These are phyloP conservation scores for Microbotryum scabiosae DNA, from an alignment of 1,284 basidiomycete genomes.

Conservation along the genomic window DNA sequence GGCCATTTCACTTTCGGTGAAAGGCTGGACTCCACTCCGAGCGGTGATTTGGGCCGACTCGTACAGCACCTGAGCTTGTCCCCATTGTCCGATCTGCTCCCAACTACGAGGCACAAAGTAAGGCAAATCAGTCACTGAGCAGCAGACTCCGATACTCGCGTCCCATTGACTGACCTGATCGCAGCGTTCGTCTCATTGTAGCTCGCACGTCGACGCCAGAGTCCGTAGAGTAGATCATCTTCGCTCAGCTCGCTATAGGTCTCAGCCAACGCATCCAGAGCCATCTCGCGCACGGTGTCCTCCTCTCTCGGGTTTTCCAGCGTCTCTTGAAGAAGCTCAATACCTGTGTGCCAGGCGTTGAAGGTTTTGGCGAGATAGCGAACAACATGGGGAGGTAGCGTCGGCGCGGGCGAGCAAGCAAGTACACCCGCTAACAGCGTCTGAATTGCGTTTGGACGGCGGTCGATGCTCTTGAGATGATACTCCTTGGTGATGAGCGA, in stretches of 20 bases:
- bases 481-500: conserved; percentile 88
- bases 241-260: conserved; percentile 92
- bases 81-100: conserved; percentile 98
- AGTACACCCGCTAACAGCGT: conserved; percentile 78
- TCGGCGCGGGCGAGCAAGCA: conserved; percentile 75
- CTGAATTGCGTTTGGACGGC: conserved; percentile 92
- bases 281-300: conserved; percentile 66
- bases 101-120: conserved; percentile 11
- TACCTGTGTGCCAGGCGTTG: conserved; percentile 84
- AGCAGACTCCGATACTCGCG: conserved; percentile 48
- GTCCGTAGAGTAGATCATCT: conserved; percentile 95
- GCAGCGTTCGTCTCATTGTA: conserved; percentile 88
- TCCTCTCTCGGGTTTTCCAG: conserved; percentile 63
- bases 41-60: conserved; percentile 85
- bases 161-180: conserved; percentile 42
- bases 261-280: conserved; percentile 86
- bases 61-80: conserved; percentile 74
- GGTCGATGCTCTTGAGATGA: conserved; percentile 76
- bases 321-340: conserved; percentile 79
- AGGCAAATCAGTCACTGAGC: not conserved
- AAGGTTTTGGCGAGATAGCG: conserved; percentile 96
- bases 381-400: conserved; percentile 85
- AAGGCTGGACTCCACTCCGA: conserved; percentile 68
- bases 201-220: conserved; percentile 83
- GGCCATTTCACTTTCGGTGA: conserved; percentile 92